Evolutionary conservation across 345 rosid species (phyloP).

Genomic region (Corymbia maculata): DNA sequence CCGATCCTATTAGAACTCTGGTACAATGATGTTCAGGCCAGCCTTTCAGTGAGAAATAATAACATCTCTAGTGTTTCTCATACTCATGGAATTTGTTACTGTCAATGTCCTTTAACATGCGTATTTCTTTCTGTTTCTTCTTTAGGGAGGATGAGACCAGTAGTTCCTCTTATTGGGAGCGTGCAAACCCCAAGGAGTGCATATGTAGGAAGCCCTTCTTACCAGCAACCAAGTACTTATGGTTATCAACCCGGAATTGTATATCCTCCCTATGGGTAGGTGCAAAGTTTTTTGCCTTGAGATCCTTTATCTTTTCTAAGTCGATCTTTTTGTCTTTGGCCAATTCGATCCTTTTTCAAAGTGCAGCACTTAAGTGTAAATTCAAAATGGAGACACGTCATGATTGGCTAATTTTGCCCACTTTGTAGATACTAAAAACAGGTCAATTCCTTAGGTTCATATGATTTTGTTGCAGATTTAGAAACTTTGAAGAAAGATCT

Average conservation of each 20-base stretch:
- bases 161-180: conserved; percentile 7
- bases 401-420: neutral
- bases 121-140: neutral
- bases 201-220: neutral
- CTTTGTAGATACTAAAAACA: neutral
- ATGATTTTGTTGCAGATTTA: neutral
- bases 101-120: neutral
- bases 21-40: neutral
- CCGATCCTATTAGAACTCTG: neutral
- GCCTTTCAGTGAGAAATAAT: neutral
- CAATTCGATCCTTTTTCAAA: neutral
- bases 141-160: conserved; percentile 5
- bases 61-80: neutral
- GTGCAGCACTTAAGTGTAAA: neutral
- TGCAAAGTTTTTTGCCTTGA: neutral
- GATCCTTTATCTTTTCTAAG: neutral
- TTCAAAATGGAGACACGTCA: neutral
- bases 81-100: neutral
- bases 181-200: conserved; percentile 10
- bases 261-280: conserved; percentile 23
- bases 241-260: conserved; percentile 14
- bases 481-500: neutral
- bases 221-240: conserved; percentile 7
- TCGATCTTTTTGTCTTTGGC: neutral
- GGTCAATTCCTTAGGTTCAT: neutral